These are phyloP conservation scores for Tetradesmus lagerheimii DNA, from an alignment of 139 green algal genomes.

Conservation along the genomic window DNA sequence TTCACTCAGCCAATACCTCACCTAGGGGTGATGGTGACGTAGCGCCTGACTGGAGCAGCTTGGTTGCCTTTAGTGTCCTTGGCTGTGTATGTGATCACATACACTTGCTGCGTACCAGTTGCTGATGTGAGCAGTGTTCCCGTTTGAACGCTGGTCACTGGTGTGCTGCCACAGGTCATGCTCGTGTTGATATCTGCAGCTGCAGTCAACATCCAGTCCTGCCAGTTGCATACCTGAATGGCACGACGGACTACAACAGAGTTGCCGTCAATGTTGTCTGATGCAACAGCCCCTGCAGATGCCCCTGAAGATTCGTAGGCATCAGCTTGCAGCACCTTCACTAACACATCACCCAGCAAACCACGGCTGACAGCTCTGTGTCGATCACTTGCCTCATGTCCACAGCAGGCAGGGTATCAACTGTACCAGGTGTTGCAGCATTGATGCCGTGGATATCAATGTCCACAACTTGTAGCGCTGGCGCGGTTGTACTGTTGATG, in stretches of 20 bases:
- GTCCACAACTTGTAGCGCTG: constrained; percentile 5
- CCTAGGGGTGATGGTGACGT: background rate
- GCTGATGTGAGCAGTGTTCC: background rate
- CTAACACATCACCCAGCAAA: background rate
- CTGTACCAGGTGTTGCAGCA: background rate
- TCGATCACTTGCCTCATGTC: constrained; percentile 16
- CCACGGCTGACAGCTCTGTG: background rate
- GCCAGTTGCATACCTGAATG: constrained; percentile 14
- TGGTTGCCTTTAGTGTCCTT: constrained; percentile 18
- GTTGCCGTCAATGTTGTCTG: constrained; percentile 38
- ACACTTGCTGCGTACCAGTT: background rate
- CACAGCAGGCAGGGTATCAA: background rate
- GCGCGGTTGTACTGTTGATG: background rate
- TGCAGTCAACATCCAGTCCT: background rate
- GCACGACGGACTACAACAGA: background rate
- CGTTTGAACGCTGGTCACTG: background rate
- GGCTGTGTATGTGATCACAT: constrained; percentile 29
- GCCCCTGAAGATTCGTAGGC: too few species aligned
- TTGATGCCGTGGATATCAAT: background rate
- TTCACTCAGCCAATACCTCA: background rate
- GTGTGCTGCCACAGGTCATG: background rate
- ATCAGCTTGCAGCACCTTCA: background rate
- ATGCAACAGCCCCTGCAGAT: background rate
- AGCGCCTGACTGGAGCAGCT: constrained; percentile 1
- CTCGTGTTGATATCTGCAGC: background rate